These are phyloP conservation scores for Talaromyces albobiverticillius DNA, from an alignment of 2,329 filamentous ascomycete species.

Conservation along the genomic window DNA sequence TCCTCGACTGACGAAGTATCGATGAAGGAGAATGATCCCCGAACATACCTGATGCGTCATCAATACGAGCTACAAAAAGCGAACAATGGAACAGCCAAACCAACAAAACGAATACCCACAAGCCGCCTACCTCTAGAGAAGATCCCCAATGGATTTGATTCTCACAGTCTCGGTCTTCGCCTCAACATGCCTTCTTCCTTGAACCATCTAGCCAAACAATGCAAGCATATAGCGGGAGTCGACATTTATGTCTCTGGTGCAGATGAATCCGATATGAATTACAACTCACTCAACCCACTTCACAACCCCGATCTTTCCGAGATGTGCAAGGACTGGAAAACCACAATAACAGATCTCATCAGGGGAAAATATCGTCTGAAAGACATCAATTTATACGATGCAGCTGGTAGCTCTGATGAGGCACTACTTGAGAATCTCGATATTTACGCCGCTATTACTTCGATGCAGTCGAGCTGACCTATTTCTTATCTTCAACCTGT, in stretches of 20 bases:
- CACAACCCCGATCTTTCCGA: not conserved
- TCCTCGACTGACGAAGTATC: not conserved
- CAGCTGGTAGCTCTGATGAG: conserved; percentile 14
- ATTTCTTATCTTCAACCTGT: not conserved
- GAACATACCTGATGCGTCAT: conserved; percentile 29
- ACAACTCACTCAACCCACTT: not conserved
- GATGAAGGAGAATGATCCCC: conserved; percentile 27
- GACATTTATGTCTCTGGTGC: not conserved
- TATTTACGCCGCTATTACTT: conserved; percentile 15
- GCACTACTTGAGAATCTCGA: conserved; percentile 16
- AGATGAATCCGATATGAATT: not conserved
- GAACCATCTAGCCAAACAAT: not conserved
- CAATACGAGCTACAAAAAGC: conserved; percentile 2
- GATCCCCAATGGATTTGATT: conserved; percentile 23
- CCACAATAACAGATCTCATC: conserved; percentile 18
- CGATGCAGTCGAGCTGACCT: not conserved
- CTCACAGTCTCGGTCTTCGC: conserved; percentile 23
- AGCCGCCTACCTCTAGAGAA: conserved; percentile 29
- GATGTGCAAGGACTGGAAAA: conserved; percentile 19
- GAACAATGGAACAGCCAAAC: conserved; percentile 7
- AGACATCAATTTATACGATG: conserved; percentile 9
- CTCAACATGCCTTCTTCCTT: not conserved
- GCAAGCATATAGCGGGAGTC: not conserved
- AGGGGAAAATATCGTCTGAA: conserved; percentile 18
- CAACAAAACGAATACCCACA: conserved; percentile 18